phyloP scores from a whole-genome alignment of 2,329 filamentous ascomycete species.

The Phyllosticta citrichinensis region DNA sequence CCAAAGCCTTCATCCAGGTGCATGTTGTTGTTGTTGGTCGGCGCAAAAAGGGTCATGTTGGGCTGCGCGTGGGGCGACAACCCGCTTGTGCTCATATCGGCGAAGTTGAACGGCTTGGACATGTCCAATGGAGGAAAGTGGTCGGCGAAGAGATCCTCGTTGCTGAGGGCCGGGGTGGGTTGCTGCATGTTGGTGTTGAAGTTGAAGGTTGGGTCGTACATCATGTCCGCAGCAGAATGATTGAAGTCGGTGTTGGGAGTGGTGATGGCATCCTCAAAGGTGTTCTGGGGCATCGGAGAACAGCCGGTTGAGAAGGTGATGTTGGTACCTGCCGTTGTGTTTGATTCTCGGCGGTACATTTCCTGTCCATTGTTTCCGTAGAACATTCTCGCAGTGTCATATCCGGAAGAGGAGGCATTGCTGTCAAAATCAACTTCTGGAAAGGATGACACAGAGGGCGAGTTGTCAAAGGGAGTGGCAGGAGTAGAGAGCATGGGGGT shows the following conservation, averaged over 20 bases:
- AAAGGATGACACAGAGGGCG: conserved; percentile 32
- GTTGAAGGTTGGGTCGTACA: conserved; percentile 51
- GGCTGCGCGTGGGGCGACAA: conserved; percentile 61
- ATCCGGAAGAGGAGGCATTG: conserved; percentile 15
- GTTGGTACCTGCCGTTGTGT: conserved; percentile 24
- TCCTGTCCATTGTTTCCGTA: conserved; percentile 16
- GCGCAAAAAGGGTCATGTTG: conserved; percentile 59
- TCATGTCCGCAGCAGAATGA: conserved; percentile 46
- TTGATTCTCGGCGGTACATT: conserved; percentile 27
- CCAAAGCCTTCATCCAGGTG: conserved; percentile 52
- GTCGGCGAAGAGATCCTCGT: conserved; percentile 27
- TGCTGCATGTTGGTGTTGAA: conserved; percentile 47
- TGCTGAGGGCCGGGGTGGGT: conserved; percentile 37
- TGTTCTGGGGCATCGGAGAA: conserved; percentile 31
- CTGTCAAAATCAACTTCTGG: conserved; percentile 19
- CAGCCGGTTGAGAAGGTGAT: conserved; percentile 31
- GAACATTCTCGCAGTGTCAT: conserved; percentile 11
- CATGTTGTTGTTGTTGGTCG: conserved; percentile 50
- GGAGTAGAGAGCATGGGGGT: conserved; percentile 26
- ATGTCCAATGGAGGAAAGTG: conserved; percentile 8
- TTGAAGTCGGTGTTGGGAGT: conserved; percentile 42
- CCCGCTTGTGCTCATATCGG: conserved; percentile 22
- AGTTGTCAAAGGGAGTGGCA: conserved; percentile 29
- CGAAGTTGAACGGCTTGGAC: conserved; percentile 1
- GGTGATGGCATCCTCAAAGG: conserved; percentile 35